Evolutionary conservation across 2,329 filamentous ascomycete genomes (phyloP), one percentile per base, ranked within the genome.

Genomic region (Stachybotrys elegans): DNA sequence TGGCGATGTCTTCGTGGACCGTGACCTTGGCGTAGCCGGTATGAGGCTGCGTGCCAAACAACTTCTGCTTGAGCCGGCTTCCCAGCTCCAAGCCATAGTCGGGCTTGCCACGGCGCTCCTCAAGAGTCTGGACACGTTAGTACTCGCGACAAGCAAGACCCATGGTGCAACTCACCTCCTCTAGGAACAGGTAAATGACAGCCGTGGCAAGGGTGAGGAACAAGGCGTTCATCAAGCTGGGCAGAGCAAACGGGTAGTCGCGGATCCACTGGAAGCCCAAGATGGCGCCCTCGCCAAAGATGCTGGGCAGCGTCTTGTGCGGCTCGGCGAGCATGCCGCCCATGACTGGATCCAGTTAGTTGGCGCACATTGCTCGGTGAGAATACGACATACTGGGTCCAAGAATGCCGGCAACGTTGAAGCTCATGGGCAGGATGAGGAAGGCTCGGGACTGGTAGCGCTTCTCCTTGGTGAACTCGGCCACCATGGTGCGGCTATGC

Each of bases 301-400:
- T 43, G 0, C 63, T 61, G 0, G 84, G 84, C 56, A 86, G 78
- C 9, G 68, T 83, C 6, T 67, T 69, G 6, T 76, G 69, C 0
- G 85, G 84, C 53, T 88, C 81, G 14, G 85, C 83, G 22, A 89
- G 66, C 40, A 86, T 61, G 22, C 85, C 85, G 35, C 85, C 84
- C 64, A 83, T 69, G 37, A 73, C 70, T 73, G 11, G 3, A 5
- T 19, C 4, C 38, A 19, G 47, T 51, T 46, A 50, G 45, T 9
- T 8, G 22, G 19, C 17, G 5, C 25, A 22, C 29, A 39, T 25
- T 36, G 11, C 6, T 25, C 16, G 7, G 14, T 17, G 23, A 22
- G 19, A 32, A 46, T 14, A 13, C 20, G 6, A 58, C 64, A 55
- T 60, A 69, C 68, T 60, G 40, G 70, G 71, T 1, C 71, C 70